phyloP scores from a whole-genome alignment of 1,284 basidiomycete genomes.

The Cutaneotrichosporon cavernicola region DNA sequence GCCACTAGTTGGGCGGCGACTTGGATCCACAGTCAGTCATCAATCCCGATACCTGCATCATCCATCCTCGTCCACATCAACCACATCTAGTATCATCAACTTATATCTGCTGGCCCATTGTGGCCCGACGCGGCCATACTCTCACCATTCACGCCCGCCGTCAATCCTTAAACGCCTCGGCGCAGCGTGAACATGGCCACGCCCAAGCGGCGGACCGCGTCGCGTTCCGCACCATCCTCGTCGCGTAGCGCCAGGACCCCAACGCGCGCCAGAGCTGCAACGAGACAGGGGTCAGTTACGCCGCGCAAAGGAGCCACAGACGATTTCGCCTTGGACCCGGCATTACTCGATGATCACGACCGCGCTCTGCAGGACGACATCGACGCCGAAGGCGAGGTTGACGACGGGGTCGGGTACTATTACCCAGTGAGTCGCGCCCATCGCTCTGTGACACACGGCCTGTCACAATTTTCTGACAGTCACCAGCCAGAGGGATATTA shows the following conservation, averaged over 20 bases:
- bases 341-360: constrained; percentile 17
- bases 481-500: constrained; percentile 23
- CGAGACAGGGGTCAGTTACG: background rate
- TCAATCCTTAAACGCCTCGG: background rate
- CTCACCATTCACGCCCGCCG: background rate
- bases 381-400: constrained; percentile 28
- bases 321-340: constrained; percentile 24
- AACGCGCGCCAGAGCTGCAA: constrained; percentile 6
- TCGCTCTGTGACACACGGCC: background rate
- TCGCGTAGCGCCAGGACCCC: constrained; percentile 14
- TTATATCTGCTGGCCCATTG: background rate
- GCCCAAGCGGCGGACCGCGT: constrained; percentile 24
- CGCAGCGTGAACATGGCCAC: constrained; percentile 20
- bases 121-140: constrained; percentile 5
- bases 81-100: background rate
- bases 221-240: constrained; percentile 25
- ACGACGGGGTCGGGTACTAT: constrained; percentile 28
- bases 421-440: constrained; percentile 21
- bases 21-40: background rate
- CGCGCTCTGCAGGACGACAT: constrained; percentile 21
- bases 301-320: background rate
- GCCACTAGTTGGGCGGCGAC: background rate
- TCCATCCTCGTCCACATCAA: constrained; percentile 5
- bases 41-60: background rate
- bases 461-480: constrained; percentile 13